phyloP scores from a whole-genome alignment of 305 asterid genomes.

The Ajuga reptans region DNA sequence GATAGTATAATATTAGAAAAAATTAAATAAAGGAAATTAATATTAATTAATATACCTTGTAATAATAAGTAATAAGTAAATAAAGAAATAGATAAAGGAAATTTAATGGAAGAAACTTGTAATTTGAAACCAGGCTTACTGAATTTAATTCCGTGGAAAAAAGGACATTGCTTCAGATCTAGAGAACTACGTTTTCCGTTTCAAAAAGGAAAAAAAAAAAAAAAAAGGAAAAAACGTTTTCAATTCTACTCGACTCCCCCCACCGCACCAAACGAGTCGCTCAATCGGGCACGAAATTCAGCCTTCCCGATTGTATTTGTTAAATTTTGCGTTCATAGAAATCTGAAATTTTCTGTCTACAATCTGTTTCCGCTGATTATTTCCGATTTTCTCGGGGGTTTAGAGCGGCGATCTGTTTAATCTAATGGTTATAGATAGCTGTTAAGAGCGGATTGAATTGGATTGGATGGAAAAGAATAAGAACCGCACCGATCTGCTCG shows the following conservation, averaged over 20 bases:
- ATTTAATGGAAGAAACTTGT: not conserved
- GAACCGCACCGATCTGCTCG: slow-evolving; percentile 79
- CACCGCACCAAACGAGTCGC: slow-evolving; percentile 21
- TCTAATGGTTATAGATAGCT: slow-evolving; percentile 35
- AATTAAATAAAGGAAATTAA: too few species aligned
- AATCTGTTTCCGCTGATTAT: not conserved
- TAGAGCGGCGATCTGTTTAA: slow-evolving; percentile 33
- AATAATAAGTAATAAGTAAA: not conserved
- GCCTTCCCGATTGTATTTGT: not conserved
- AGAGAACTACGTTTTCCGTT: not conserved
- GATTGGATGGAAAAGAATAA: slow-evolving; percentile 78
- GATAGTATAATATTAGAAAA: too few species aligned
- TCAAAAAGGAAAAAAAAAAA: too few species aligned
- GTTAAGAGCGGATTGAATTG: slow-evolving; percentile 34
- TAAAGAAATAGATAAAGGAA: not conserved
- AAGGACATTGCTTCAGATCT: slow-evolving; percentile 35
- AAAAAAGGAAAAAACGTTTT: slow-evolving; percentile 8
- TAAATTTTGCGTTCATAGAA: slow-evolving; percentile 3
- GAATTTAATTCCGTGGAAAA: not conserved
- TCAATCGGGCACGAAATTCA: slow-evolving; percentile 22
- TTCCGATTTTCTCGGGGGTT: slow-evolving; percentile 19
- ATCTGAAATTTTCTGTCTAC: slow-evolving; percentile 1
- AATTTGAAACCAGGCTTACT: not conserved
- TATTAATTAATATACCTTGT: too few species aligned
- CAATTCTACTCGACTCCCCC: slow-evolving; percentile 17